These are phyloP conservation scores for Malassezia brasiliensis DNA, from an alignment of 1,284 basidiomycete genomes.

Conservation along the genomic window DNA sequence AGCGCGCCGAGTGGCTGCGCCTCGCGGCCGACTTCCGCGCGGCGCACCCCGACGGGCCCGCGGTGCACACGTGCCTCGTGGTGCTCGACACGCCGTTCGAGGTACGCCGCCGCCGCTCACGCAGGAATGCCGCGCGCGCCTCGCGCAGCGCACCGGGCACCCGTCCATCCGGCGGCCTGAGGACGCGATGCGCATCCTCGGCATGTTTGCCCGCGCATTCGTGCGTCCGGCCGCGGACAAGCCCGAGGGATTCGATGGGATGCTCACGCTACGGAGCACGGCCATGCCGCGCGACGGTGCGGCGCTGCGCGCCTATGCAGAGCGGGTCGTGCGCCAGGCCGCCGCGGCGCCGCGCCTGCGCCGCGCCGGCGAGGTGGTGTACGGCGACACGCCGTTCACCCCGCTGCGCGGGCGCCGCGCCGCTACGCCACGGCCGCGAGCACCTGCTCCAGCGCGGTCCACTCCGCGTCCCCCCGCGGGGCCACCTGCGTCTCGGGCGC, in stretches of 20 bases:
- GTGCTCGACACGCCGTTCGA: constrained; percentile 8
- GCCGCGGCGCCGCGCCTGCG: constrained; percentile 2
- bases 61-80: constrained; percentile 6
- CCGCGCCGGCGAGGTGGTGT: constrained; percentile 9
- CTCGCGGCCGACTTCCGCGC: constrained; percentile 10
- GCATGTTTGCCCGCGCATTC: constrained; percentile 6
- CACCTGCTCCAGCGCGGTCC: constrained; percentile 22
- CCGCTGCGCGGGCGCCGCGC: background rate
- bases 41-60: background rate
- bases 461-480: constrained; percentile 28
- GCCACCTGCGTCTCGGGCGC: constrained; percentile 20
- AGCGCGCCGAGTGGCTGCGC: constrained; percentile 13
- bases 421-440: constrained; percentile 10
- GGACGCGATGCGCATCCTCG: constrained; percentile 12
- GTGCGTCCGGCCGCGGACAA: background rate
- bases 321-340: background rate
- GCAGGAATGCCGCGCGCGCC: constrained; percentile 7
- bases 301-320: background rate
- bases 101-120: background rate
- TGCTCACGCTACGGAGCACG: background rate
- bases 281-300: background rate
- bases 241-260: constrained; percentile 16
- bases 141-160: constrained; percentile 5
- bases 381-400: constrained; percentile 3
- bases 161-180: constrained; percentile 6